Evolutionary conservation across 441 rosid genomes (phyloP).

Genomic region (Adansonia grandidieri): DNA sequence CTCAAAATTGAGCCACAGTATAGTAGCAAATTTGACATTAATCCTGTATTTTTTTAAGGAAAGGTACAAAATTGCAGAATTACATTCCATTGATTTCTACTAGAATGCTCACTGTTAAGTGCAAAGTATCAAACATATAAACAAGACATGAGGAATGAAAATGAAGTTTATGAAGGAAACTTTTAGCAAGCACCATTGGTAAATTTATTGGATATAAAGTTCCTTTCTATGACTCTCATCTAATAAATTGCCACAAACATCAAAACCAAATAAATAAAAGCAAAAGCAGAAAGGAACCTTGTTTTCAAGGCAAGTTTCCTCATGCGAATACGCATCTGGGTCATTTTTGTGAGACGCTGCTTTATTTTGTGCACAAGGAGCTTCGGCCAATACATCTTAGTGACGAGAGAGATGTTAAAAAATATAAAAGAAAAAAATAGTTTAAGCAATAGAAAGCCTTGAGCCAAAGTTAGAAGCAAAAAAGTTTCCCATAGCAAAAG

Average conservation of each 20-base stretch:
- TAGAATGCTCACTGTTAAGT: background rate
- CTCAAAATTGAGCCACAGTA: background rate
- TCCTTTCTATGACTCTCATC: background rate
- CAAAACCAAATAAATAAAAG: no score
- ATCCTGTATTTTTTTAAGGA: background rate
- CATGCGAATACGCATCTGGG: slow-evolving; percentile 91
- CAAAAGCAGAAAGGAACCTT: slow-evolving; percentile 47
- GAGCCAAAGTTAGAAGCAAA: background rate
- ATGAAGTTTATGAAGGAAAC: background rate
- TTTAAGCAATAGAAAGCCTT: background rate
- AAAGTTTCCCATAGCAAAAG: background rate
- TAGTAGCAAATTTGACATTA: background rate
- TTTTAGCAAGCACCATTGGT: background rate
- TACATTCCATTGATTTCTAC: background rate
- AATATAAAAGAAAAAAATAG: background rate
- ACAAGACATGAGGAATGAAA: slow-evolving; percentile 10
- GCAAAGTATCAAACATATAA: background rate
- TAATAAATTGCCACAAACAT: no score
- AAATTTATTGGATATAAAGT: background rate
- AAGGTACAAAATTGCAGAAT: background rate
- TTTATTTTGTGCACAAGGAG: slow-evolving; percentile 78
- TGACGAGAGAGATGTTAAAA: background rate
- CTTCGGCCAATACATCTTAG: slow-evolving; percentile 84
- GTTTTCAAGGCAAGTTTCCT: slow-evolving; percentile 85
- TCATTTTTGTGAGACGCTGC: slow-evolving; percentile 89